Percentiles rank a stretch among this genome's conserved stretches.
Conservation (phyloP, 495 filamentous ascomycete species). For the Penicillium alfredii region DNA sequence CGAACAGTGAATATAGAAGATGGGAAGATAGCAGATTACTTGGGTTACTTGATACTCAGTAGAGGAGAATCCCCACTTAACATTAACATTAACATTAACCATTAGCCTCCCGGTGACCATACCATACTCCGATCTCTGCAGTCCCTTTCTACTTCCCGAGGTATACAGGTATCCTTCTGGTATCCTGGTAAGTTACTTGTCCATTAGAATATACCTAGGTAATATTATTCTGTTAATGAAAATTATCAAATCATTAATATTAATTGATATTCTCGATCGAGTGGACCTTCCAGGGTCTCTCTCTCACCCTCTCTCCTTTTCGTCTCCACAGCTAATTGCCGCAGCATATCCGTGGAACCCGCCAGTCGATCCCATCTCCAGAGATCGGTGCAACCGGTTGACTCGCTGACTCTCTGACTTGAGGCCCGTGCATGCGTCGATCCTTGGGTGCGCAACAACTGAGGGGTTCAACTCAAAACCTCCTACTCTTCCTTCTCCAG, state of each 20-base stretch:
- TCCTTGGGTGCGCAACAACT: conserved; percentile 29
- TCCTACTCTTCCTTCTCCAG: conserved; percentile 26
- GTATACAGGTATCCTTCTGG: too few species aligned
- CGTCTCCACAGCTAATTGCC: conserved; percentile 26
- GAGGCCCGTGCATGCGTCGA: conserved; percentile 40
- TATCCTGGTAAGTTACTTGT: too few species aligned
- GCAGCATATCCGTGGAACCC: conserved; percentile 32
- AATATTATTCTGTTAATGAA: too few species aligned
- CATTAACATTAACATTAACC: conserved; percentile 17
- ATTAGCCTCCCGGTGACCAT: conserved; percentile 12
- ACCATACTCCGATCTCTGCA: too few species aligned
- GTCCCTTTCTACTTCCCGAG: too few species aligned
- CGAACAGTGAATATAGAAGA: conserved; percentile 1
- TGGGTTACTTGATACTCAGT: too few species aligned
- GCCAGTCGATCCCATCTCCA: conserved; percentile 27
- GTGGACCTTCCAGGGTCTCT: too few species aligned
- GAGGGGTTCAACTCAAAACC: conserved; percentile 33
- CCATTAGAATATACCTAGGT: background rate
- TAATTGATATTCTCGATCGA: too few species aligned
- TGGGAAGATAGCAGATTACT: conserved; percentile 1
- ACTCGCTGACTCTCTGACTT: conserved; percentile 20
- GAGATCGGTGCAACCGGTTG: conserved; percentile 29
- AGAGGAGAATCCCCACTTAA: too few species aligned
- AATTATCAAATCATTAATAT: too few species aligned
- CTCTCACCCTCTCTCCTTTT: background rate